Base-by-base conservation (phyloP, 2,329 filamentous ascomycete genomes). In the Chaetomium strumarium region DNA sequence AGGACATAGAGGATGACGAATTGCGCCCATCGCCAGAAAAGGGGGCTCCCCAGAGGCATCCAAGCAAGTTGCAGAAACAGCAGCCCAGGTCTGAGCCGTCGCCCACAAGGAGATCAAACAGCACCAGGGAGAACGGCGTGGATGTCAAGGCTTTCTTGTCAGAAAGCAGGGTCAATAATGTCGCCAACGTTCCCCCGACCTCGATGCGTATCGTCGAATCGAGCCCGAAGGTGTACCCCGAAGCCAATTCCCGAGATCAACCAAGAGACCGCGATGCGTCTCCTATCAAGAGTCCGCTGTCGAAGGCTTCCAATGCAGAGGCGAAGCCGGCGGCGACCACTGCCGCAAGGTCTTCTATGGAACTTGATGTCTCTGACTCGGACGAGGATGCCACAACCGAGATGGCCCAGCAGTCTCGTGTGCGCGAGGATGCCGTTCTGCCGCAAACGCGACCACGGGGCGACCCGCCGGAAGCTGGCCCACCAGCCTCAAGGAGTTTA, bases 51-150 rank as follows among this genome's bases (percentile, higher is more conserved):
- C 81, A 85, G 58, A 75, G 82, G 55, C 75, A 79, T 51, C 68
- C 79, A 3, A 82, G 79, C 70, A 90, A 89, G 67, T 72, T 90
- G 48, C 85, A 89, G 63, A 90, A 90, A 67, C 77, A 79, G 51
- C 78, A 78, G 52, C 77, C 79, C 1, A 67, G 76, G 45, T 67
- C 63, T 10, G 77, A 79, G 51, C 68, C 73, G 8, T 77, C 75
- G 5, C 71, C 74, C 13, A 72, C 70, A 17, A 68, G 70, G 29
- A 79, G 74, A 60, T 56, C 67, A 10, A 60, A 62, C 29, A 61
- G 64, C 5, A 55, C 60, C 10, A 57, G 60, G 6, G 58, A 63
- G 37, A 67, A 67, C 5, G 71, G 68, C 31, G 63, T 70, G 55
- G 74, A 77, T 51, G 68, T 74, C 19, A 70, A 66, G 51, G 68